Conservation (phyloP, 2,329 filamentous ascomycete genomes). For the Colletotrichum spinosum region DNA sequence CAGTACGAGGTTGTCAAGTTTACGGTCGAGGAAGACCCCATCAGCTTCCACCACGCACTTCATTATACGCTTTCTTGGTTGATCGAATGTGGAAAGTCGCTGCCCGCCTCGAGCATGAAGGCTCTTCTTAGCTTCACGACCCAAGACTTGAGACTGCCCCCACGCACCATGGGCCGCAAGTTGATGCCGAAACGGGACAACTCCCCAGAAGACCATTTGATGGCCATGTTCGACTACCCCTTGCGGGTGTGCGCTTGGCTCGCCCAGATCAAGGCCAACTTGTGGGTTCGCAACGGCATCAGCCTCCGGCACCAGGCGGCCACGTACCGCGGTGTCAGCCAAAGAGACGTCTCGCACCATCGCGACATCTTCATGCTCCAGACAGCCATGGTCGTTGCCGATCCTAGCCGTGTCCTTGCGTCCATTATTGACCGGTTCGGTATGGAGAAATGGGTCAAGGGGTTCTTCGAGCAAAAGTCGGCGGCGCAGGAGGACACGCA, state of each 20-base stretch:
- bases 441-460: constrained; percentile 87
- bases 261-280: constrained; percentile 96
- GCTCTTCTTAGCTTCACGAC: constrained; percentile 78
- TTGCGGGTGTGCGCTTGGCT: constrained; percentile 95
- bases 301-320: constrained; percentile 95
- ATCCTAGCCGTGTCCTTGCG: constrained; percentile 84
- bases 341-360: constrained; percentile 93
- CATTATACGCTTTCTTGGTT: constrained; percentile 98
- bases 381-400: constrained; percentile 87
- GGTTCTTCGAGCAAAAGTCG: constrained; percentile 78
- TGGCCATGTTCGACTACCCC: constrained; percentile 92
- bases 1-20: constrained; percentile 84
- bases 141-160: constrained; percentile 75
- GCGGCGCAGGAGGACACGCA: constrained; percentile 86
- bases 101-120: constrained; percentile 75
- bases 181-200: constrained; percentile 68
- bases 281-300: constrained; percentile 98
- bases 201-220: constrained; percentile 80
- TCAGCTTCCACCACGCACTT: constrained; percentile 97
- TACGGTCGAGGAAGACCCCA: constrained; percentile 86
- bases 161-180: constrained; percentile 70
- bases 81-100: constrained; percentile 85
- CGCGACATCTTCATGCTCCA: constrained; percentile 95
- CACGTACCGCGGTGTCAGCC: constrained; percentile 89
- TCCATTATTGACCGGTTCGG: constrained; percentile 94